Base-by-base conservation (phyloP, 2,329 filamentous ascomycete species). In the Hymenoscyphus infarciens region DNA sequence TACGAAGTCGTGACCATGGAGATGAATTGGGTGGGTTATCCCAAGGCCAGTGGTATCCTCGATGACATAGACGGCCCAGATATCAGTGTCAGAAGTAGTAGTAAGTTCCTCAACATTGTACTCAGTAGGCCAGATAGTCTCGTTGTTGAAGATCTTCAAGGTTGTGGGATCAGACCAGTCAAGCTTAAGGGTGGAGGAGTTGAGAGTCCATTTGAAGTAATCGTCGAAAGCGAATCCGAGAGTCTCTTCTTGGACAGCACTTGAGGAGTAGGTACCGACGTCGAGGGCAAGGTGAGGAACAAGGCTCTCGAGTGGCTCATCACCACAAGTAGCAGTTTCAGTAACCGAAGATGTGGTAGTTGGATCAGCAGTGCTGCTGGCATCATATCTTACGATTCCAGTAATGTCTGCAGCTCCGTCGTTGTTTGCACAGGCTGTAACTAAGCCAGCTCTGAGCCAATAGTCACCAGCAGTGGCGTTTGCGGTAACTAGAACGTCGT, bases 371-470 rank as follows among this genome's bases (percentile, higher is more conserved):
- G 72, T 74, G 49, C 74, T 74, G 45, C 64, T 72, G 19, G 74
- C 67, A 7, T 78, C 66, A 16, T 80, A 80, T 63, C 77, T 75
- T 56, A 80, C 71, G 11, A 79, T 68, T 72, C 72, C 65, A 57
- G 74, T 72, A 75, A 77, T 64, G 70, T 75, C 74, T 1, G 76
- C 77, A 67, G 88, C 78, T 56, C 87, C 80, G 5, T 77, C 69
- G 55, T 88, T 80, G 54, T 89, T 77, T 2, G 81, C 82, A 0
- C 87, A 89, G 0, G 84, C 69, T 2, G 81, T 83, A 57, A 79
- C 62, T 68, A 69, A 72, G 2, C 74, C 75, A 62, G 80, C 78
- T 59, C 83, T 79, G 1, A 82, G 78, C 69, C 87, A 87, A 71
- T 83, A 87, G 61, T 82, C 78, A 11, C 77, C 83, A 82, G 59